Percentiles rank a stretch among this genome's conserved stretches.
Evolutionary conservation across 441 rosid species (phyloP).

Genomic region (Melastoma candidum): DNA sequence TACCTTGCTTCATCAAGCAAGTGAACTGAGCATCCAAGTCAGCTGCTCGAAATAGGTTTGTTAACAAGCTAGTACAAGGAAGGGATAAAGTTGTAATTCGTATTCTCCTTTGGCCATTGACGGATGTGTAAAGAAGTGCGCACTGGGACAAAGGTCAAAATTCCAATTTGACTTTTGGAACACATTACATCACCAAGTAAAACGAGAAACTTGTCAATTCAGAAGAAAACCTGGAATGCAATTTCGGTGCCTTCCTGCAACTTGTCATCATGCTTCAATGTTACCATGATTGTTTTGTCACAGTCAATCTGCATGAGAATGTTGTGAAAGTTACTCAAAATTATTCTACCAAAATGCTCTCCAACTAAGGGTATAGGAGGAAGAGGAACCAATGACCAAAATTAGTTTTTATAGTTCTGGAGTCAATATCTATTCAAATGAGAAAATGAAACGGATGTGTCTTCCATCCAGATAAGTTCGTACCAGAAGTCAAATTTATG

Average conservation of each 20-base stretch:
- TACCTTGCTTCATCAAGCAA: slow-evolving; percentile 97
- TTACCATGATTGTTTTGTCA: slow-evolving; percentile 92
- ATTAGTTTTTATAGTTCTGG: no score
- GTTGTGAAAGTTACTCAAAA: neutral
- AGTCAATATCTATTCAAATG: no score
- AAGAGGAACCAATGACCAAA: no score
- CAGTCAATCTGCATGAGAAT: slow-evolving; percentile 77
- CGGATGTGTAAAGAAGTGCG: slow-evolving; percentile 81
- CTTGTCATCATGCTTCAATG: slow-evolving; percentile 95
- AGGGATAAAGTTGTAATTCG: slow-evolving; percentile 80
- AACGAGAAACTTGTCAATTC: slow-evolving; percentile 10
- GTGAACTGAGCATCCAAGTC: slow-evolving; percentile 92
- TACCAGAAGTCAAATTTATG: no score
- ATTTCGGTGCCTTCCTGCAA: slow-evolving; percentile 92
- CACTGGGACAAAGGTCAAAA: slow-evolving; percentile 37
- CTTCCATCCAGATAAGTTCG: no score
- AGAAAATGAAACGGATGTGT: no score
- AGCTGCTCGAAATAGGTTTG: slow-evolving; percentile 85
- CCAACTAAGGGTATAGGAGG: no score
- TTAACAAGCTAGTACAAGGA: slow-evolving; percentile 80
- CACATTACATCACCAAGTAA: slow-evolving; percentile 4
- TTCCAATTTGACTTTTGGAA: slow-evolving; percentile 3
- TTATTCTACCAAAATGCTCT: neutral
- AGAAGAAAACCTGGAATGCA: slow-evolving; percentile 71
- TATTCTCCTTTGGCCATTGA: slow-evolving; percentile 93